Conservation (phyloP, 2,329 filamentous ascomycete species). For the Penicillium sp. region DNA sequence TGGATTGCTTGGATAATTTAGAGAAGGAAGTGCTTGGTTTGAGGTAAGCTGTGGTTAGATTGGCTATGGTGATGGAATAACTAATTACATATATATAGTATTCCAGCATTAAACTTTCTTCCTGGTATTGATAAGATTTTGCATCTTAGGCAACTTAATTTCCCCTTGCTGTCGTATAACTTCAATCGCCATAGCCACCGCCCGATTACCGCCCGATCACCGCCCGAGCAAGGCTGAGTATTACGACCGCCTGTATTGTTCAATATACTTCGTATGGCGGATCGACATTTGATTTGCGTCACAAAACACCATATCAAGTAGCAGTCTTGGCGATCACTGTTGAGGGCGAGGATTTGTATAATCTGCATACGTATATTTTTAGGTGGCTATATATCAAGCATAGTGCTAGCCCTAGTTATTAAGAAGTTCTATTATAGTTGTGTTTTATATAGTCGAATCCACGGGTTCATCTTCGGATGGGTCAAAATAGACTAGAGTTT, state of each 20-base stretch:
- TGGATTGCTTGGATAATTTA: not conserved
- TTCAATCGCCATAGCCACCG: not conserved
- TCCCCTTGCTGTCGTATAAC: not conserved
- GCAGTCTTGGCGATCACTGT: not conserved
- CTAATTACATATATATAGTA: not conserved
- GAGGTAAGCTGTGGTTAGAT: not conserved
- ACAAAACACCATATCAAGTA: not conserved
- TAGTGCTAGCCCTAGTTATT: not conserved
- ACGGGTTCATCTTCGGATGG: not conserved
- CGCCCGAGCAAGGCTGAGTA: not conserved
- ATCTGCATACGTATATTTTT: not conserved
- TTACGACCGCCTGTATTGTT: not conserved
- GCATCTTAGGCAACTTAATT: too few species aligned
- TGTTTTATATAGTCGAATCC: too few species aligned
- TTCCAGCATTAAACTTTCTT: not conserved
- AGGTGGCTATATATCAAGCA: not conserved
- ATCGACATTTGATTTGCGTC: not conserved
- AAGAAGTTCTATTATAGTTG: not conserved
- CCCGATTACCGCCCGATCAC: not conserved
- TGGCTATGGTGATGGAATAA: not conserved
- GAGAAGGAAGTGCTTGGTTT: not conserved
- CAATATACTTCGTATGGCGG: not conserved
- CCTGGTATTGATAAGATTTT: not conserved
- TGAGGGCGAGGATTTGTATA: not conserved
- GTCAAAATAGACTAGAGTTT: conserved; percentile 5